Percentiles rank a stretch among this genome's conserved stretches.
These are phyloP conservation scores for Heliocybe sulcata DNA, from an alignment of 1,284 basidiomycete genomes.

Conservation along the genomic window DNA sequence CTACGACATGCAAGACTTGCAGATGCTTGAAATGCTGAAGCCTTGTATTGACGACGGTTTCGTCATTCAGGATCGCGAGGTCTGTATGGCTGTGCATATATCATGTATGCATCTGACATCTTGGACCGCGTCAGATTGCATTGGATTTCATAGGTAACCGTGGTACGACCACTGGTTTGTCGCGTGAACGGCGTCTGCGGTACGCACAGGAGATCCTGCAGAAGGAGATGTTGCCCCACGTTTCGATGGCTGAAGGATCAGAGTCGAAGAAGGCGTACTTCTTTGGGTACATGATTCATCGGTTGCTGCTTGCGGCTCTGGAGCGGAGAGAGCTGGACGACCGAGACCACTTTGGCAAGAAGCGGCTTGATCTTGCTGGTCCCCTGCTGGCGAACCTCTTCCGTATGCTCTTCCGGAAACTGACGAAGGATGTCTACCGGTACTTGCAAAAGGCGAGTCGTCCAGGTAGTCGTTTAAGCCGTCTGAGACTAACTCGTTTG, in stretches of 20 bases:
- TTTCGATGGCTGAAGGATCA: slow-evolving; percentile 93
- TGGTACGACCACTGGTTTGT: slow-evolving; percentile 92
- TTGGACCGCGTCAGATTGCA: slow-evolving; percentile 53
- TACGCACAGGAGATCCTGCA: slow-evolving; percentile 98
- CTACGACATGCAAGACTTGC: slow-evolving; percentile 93
- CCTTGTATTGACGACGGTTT: slow-evolving; percentile 99
- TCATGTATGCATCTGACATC: slow-evolving; percentile 3
- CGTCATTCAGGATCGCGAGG: slow-evolving; percentile 95
- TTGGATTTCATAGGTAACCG: slow-evolving; percentile 98
- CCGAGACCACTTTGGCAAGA: slow-evolving; percentile 99
- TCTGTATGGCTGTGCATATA: slow-evolving; percentile 23
- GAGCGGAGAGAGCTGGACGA: slow-evolving; percentile 96
- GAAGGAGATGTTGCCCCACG: slow-evolving; percentile 98
- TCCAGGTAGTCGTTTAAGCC: not conserved
- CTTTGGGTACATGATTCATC: slow-evolving; percentile 99
- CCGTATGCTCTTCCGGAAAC: slow-evolving; percentile 95
- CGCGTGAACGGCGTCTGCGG: slow-evolving; percentile 86
- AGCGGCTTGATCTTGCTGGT: slow-evolving; percentile 93
- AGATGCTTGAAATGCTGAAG: slow-evolving; percentile 98
- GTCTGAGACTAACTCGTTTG: slow-evolving; percentile 7
- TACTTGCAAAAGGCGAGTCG: slow-evolving; percentile 86
- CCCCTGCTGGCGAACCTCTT: slow-evolving; percentile 94
- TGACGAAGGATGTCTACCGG: slow-evolving; percentile 96
- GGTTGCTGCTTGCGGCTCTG: slow-evolving; percentile 87
- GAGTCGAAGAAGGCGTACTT: slow-evolving; percentile 99